Percentiles rank a stretch among this genome's conserved stretches.
Evolutionary conservation across 257 asterid genomes (phyloP).

Genomic region (Nicotiana otophora): DNA sequence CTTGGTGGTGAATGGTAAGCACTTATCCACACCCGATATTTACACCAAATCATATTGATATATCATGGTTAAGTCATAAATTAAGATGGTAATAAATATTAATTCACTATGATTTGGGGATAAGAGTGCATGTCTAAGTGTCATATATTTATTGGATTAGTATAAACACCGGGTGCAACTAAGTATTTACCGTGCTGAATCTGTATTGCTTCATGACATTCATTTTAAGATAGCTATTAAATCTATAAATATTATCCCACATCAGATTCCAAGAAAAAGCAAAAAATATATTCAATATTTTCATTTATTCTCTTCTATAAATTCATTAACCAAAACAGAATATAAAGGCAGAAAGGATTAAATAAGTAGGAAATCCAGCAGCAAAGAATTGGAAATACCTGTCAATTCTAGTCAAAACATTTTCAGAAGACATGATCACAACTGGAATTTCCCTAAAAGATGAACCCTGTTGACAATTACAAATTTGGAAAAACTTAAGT

Average conservation of each 20-base stretch:
- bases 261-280: neutral
- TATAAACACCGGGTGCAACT: too few species aligned
- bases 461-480: slow-evolving; percentile 57
- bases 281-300: neutral
- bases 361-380: neutral
- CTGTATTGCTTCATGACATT: neutral
- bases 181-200: too few species aligned
- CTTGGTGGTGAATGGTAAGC: too few species aligned
- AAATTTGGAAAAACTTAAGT: slow-evolving; percentile 4
- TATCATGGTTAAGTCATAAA: too few species aligned
- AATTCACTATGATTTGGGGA: too few species aligned
- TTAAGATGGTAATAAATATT: too few species aligned
- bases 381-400: slow-evolving; percentile 38
- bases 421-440: slow-evolving; percentile 94
- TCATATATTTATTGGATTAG: too few species aligned
- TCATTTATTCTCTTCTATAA: neutral
- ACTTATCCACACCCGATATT: too few species aligned
- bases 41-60: too few species aligned
- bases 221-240: neutral
- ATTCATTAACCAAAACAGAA: neutral
- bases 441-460: slow-evolving; percentile 88
- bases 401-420: slow-evolving; percentile 72
- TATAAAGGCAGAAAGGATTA: neutral
- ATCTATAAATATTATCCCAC: neutral
- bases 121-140: too few species aligned